These are phyloP conservation scores for Sarocladium oryzae DNA, from an alignment of 2,329 filamentous ascomycete species.

Conservation along the genomic window DNA sequence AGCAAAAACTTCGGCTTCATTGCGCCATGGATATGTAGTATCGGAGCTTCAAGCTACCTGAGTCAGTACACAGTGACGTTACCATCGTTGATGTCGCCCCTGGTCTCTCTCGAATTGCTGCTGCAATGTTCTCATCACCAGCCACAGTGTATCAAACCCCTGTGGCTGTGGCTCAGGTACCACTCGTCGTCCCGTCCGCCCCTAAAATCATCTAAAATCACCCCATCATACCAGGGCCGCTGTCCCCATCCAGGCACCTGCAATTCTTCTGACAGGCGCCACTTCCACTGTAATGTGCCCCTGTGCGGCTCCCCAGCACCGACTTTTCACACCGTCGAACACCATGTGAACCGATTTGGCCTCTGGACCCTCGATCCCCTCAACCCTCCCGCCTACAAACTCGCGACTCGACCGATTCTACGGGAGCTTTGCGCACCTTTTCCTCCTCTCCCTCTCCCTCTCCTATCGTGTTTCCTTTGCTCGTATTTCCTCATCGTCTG, in stretches of 20 bases:
- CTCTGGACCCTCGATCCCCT: not conserved
- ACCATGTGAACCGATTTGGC: not conserved
- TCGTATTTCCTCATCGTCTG: slow-evolving; percentile 18
- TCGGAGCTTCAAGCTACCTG: no score
- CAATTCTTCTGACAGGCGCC: slow-evolving; percentile 4
- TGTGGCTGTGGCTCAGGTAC: slow-evolving; percentile 4
- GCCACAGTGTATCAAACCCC: slow-evolving; percentile 1
- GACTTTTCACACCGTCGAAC: slow-evolving; percentile 5
- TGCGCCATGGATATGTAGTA: no score
- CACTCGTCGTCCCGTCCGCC: not conserved
- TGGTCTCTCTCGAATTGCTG: no score
- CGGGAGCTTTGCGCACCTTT: slow-evolving; percentile 8
- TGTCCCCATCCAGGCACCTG: slow-evolving; percentile 2
- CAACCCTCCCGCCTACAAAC: slow-evolving; percentile 11
- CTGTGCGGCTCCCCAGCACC: not conserved
- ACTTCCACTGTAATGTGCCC: not conserved
- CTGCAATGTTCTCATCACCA: not conserved
- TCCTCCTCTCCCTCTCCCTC: slow-evolving; percentile 12
- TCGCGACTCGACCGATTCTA: not conserved
- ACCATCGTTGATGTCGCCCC: no score
- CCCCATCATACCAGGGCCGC: not conserved
- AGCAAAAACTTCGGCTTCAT: no score
- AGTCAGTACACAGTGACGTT: no score
- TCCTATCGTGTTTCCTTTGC: slow-evolving; percentile 16
- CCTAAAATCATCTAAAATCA: slow-evolving; percentile 1